Evolutionary conservation across 2,329 filamentous ascomycete species (phyloP).

Genomic region (Stachybotrys chlorohalonatus): DNA sequence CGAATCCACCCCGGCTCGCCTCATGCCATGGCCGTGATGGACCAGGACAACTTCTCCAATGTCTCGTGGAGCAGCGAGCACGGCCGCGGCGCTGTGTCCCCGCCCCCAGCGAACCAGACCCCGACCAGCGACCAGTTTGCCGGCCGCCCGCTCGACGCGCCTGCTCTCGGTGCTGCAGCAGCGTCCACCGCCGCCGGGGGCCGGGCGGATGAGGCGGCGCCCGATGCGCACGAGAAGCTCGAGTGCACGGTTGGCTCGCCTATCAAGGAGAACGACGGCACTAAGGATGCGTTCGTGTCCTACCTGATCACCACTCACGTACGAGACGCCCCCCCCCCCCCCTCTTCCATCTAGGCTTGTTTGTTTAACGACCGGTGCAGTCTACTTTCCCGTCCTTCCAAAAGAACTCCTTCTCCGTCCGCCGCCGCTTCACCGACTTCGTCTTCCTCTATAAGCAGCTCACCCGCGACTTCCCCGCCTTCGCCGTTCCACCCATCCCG

Average conservation of each 20-base stretch:
- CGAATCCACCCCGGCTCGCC: not conserved
- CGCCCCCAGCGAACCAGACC: not conserved
- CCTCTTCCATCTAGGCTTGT: not conserved
- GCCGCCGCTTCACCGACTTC: slow-evolving; percentile 95
- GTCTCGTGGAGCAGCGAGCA: slow-evolving; percentile 66
- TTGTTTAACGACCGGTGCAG: slow-evolving; percentile 30
- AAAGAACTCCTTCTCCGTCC: slow-evolving; percentile 66
- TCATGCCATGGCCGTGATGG: slow-evolving; percentile 29
- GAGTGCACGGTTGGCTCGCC: slow-evolving; percentile 78
- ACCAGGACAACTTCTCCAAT: slow-evolving; percentile 68
- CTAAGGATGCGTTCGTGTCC: slow-evolving; percentile 93
- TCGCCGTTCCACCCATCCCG: slow-evolving; percentile 86
- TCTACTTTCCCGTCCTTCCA: slow-evolving; percentile 93
- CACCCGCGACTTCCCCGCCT: slow-evolving; percentile 77
- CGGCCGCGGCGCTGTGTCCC: slow-evolving; percentile 25
- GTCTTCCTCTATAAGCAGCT: slow-evolving; percentile 92
- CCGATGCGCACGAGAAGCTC: slow-evolving; percentile 49
- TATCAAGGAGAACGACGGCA: slow-evolving; percentile 91
- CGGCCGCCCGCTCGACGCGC: slow-evolving; percentile 12
- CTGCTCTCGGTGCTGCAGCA: too few relatives aligned
- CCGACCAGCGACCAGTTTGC: not conserved
- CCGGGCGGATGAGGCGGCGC: slow-evolving; percentile 48
- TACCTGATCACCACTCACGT: slow-evolving; percentile 91
- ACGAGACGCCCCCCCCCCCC: slow-evolving; percentile 12
- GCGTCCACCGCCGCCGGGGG: slow-evolving; percentile 29